Base-by-base conservation (phyloP, 139 green algal species). In the Tetradesmus lagerheimii region DNA sequence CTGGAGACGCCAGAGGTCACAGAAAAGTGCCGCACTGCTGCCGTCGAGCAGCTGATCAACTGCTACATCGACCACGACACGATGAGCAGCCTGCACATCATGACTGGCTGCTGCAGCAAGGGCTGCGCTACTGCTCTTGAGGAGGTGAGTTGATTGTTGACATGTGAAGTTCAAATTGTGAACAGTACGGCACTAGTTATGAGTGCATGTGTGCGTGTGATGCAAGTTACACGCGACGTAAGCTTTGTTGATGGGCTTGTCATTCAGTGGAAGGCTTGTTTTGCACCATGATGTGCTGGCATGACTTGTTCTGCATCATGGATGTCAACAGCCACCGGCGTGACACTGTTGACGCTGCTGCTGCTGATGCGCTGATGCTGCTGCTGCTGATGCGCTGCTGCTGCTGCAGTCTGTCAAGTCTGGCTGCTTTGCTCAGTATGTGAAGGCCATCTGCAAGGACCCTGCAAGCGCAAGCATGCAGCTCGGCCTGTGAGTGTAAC, bases 341-440 rank as follows among this genome's bases (percentile, higher is more conserved):
- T 47, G 0, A 29, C 15, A 35, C 18, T 31, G 34, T 50, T 45
- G 34, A n/a, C 75, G n/a, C 16, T 9, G 29, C 43, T 8, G 4
- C 43, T 50, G 43, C 43, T 50, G 43, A 14, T 50, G 4, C 43
- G 0, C 25, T 23, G 16, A 9, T 31, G n/a, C 14, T 16, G 35
- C 15, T 80, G 35, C 34, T 43, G 15, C 34, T n/a, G 34, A 4
- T 80, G 6, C 15, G n/a, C 75, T 47, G 57, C 23, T 71, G 57
- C 57, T 31, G 57, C 45, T 57, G 53, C 50, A 87, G 81, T 47
- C 37, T 18, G 43, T 77, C 34, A 34, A 45, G 25, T 76, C 81
- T 77, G 81, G 81, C 14, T 87, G 81, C 53, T 87, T 87, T 25
- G 34, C 31, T 8, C 34, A 76, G 50, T 87, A 87, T 50, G 20